Evolutionary conservation across 2,329 filamentous ascomycete genomes (phyloP).

Genomic region (Stylonectria norvegica): DNA sequence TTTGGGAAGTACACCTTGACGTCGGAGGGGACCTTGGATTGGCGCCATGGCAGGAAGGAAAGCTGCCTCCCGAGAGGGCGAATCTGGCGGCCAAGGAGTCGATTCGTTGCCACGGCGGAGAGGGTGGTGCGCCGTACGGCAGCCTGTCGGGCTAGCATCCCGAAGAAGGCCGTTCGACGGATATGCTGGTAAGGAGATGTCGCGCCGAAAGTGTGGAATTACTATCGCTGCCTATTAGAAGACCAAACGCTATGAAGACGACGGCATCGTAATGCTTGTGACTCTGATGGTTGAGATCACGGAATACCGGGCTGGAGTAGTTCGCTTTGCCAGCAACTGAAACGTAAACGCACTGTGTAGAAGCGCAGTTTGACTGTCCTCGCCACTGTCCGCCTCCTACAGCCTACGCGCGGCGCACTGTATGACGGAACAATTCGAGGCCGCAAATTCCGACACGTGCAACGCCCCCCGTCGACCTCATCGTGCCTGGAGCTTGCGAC

Average conservation of each 20-base stretch:
- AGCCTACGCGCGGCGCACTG: constrained; percentile 14
- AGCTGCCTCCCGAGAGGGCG: constrained; percentile 25
- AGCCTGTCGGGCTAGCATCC: constrained; percentile 25
- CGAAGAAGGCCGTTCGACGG: not conserved
- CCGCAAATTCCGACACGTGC: constrained; percentile 29
- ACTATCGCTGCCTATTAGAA: constrained; percentile 4
- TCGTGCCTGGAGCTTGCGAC: constrained; percentile 31
- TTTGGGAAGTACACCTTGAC: constrained; percentile 35
- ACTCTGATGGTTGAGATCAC: constrained; percentile 3
- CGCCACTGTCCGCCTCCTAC: too few species aligned
- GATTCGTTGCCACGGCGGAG: constrained; percentile 18
- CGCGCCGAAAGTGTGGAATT: constrained; percentile 1
- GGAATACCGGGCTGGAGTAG: not conserved
- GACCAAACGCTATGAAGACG: constrained; percentile 10
- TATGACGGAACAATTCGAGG: constrained; percentile 29
- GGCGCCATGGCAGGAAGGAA: constrained; percentile 35
- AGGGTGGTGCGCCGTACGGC: constrained; percentile 22
- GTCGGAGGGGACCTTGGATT: constrained; percentile 14
- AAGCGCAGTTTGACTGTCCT: too few species aligned
- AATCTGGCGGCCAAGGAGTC: constrained; percentile 19
- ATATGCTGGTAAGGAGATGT: not conserved
- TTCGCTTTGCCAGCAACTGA: too few species aligned
- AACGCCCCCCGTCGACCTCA: constrained; percentile 14
- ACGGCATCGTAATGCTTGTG: constrained; percentile 19
- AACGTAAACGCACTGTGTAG: not conserved